Percentiles rank a stretch among this genome's conserved stretches.
Conservation (phyloP, 2,329 filamentous ascomycete genomes). For the Aspergillus ibericus region DNA sequence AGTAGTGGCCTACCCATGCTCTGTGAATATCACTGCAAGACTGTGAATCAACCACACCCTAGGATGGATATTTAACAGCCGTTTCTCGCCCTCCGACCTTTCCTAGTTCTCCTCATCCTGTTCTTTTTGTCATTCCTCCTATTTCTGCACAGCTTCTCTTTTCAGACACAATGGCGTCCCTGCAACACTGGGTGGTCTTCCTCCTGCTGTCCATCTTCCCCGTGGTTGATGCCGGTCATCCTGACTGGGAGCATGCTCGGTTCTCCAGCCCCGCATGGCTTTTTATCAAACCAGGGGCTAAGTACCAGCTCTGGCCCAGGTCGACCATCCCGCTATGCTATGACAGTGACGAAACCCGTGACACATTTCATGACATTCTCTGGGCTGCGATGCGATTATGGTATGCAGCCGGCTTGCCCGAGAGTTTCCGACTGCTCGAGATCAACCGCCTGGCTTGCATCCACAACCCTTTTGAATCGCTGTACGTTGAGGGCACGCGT, state of each 20-base stretch:
- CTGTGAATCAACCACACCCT: too few species aligned
- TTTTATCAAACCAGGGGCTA: not conserved
- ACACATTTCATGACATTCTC: not conserved
- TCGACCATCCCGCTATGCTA: conserved; percentile 2
- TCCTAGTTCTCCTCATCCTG: not conserved
- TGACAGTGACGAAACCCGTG: not conserved
- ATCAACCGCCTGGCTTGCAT: not conserved
- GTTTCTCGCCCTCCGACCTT: too few species aligned
- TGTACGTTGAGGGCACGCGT: not conserved
- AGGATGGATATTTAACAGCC: too few species aligned
- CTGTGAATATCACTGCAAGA: too few species aligned
- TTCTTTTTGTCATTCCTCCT: not conserved
- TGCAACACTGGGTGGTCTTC: not conserved
- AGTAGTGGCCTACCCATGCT: too few species aligned
- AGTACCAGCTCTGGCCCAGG: not conserved
- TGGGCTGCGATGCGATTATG: conserved; percentile 6
- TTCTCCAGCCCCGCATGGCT: not conserved
- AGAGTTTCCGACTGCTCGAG: not conserved
- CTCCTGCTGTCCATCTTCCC: not conserved
- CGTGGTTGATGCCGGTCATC: conserved; percentile 3
- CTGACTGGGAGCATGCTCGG: conserved; percentile 3
- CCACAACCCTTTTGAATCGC: not conserved
- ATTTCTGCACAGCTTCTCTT: not conserved
- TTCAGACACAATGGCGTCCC: not conserved
- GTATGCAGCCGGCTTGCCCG: conserved; percentile 8